Evolutionary conservation across 2,329 filamentous ascomycete genomes (phyloP).

Genomic region (Alternaria novae-zelandiae): DNA sequence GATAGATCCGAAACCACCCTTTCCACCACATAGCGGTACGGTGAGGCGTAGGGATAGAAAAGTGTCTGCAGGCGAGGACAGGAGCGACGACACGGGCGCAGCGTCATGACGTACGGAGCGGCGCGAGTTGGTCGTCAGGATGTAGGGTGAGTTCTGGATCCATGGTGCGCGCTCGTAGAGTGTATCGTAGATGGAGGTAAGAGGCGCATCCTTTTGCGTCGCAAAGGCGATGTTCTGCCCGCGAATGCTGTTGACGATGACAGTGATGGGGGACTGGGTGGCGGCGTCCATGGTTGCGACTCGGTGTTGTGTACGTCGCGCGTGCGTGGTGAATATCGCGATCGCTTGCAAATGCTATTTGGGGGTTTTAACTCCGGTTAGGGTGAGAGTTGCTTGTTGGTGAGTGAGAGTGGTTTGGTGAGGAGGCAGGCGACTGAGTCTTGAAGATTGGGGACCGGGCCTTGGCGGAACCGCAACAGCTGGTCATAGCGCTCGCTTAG

Average conservation of each 20-base stretch:
- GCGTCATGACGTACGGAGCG: slow-evolving; percentile 67
- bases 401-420: neutral
- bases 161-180: slow-evolving; percentile 64
- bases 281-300: slow-evolving; percentile 29
- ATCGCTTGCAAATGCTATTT: neutral
- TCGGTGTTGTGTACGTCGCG: neutral
- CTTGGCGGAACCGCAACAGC: slow-evolving; percentile 3
- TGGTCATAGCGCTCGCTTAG: slow-evolving; percentile 22
- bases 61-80: slow-evolving; percentile 64
- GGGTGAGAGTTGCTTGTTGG: neutral
- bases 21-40: slow-evolving; percentile 84
- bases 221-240: slow-evolving; percentile 85
- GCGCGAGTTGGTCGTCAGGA: slow-evolving; percentile 83
- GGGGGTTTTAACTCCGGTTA: neutral
- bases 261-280: slow-evolving; percentile 45
- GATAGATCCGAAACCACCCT: slow-evolving; percentile 97
- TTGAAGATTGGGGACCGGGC: neutral
- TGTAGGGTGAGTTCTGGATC: slow-evolving; percentile 64
- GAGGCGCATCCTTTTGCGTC: slow-evolving; percentile 69
- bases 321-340: neutral
- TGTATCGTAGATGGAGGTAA: slow-evolving; percentile 73
- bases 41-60: slow-evolving; percentile 85
- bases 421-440: neutral
- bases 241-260: slow-evolving; percentile 83
- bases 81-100: slow-evolving; percentile 65